Percentiles rank a stretch among this genome's conserved stretches.
phyloP scores from a whole-genome alignment of 176 grass and related monocot genomes.

The Avena sativa region DNA sequence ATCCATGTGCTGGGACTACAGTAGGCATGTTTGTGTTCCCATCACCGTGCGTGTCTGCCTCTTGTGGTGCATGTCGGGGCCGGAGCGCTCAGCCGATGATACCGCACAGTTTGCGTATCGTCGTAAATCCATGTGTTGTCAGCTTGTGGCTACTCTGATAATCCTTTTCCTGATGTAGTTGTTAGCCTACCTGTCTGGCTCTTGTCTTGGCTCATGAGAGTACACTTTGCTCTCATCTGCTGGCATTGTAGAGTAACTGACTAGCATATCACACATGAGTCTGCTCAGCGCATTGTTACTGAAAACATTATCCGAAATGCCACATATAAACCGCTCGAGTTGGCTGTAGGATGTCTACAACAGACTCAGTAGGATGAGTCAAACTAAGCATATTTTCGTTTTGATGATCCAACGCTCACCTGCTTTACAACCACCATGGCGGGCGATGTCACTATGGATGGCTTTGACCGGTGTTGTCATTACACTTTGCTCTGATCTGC shows the following conservation, averaged over 20 bases:
- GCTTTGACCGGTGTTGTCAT: too few relatives aligned
- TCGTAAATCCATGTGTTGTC: not conserved
- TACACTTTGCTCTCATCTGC: not conserved
- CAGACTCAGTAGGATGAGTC: not conserved
- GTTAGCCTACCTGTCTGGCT: not conserved
- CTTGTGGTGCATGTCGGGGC: not conserved
- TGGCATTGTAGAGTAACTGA: not conserved
- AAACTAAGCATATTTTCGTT: too few relatives aligned
- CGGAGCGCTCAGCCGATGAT: not conserved
- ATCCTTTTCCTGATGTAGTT: not conserved
- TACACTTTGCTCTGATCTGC: too few relatives aligned
- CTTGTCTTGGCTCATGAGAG: conserved; percentile 30
- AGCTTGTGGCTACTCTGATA: not conserved
- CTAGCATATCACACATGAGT: not conserved
- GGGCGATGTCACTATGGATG: too few relatives aligned
- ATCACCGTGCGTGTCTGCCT: not conserved
- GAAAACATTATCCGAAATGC: too few relatives aligned
- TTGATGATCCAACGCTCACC: too few relatives aligned
- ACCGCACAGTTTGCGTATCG: too few relatives aligned
- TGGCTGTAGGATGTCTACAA: not conserved
- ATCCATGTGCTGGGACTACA: not conserved
- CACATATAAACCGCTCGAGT: not conserved
- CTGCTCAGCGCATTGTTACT: not conserved
- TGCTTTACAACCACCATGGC: too few relatives aligned
- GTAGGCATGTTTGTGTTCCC: not conserved